phyloP scores from a whole-genome alignment of 192 early-diverging fungal species.

The Phlyctochytrium bullatum region DNA sequence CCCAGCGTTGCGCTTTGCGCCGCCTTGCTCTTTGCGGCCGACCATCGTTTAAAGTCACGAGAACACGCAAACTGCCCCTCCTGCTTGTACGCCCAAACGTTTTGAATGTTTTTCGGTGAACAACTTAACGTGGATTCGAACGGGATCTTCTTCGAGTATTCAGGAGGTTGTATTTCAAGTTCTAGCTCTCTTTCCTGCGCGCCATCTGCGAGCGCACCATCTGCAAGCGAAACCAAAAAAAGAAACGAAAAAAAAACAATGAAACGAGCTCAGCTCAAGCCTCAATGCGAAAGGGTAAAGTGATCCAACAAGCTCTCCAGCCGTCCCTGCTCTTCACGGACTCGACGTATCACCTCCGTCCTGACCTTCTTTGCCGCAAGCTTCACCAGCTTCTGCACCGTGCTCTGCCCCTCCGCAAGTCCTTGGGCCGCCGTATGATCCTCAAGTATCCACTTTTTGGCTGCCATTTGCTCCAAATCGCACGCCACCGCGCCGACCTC shows the following conservation, averaged over 20 bases:
- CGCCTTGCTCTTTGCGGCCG: background rate
- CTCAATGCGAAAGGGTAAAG: too few relatives aligned
- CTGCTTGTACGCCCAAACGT: too few relatives aligned
- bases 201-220: too few relatives aligned
- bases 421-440: background rate
- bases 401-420: background rate
- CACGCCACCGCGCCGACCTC: constrained; percentile 10
- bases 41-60: background rate
- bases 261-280: background rate
- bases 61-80: too few relatives aligned
- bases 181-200: too few relatives aligned
- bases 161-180: too few relatives aligned
- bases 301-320: background rate
- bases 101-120: too few relatives aligned
- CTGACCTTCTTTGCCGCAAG: constrained; percentile 1
- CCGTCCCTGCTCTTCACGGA: constrained; percentile 2
- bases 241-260: background rate
- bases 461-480: constrained; percentile 4
- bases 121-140: too few relatives aligned
- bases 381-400: constrained; percentile 1
- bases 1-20: background rate
- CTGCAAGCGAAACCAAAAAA: background rate
- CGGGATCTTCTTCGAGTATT: too few relatives aligned
- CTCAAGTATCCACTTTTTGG: background rate
- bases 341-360: background rate